Conservation (phyloP, 805 yeast species). For the Candida lessepsii region DNA sequence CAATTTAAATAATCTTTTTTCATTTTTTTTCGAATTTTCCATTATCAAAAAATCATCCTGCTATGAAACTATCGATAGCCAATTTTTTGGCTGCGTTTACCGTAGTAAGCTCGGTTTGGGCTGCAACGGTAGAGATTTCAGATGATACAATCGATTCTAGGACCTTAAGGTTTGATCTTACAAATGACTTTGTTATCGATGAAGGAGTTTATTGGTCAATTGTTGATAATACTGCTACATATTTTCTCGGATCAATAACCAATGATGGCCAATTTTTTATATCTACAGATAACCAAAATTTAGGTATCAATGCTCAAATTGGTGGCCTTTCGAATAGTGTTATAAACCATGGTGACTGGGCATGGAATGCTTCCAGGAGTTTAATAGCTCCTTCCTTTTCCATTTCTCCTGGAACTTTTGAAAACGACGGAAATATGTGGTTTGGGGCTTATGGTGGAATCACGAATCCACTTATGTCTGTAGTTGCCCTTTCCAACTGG, state of each 20-base stretch:
- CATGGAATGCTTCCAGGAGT: slow-evolving; percentile 16
- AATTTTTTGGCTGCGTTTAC: too few species aligned
- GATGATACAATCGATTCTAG: slow-evolving; percentile 19
- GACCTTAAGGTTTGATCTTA: slow-evolving; percentile 15
- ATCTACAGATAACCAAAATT: slow-evolving; percentile 1
- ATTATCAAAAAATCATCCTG: too few species aligned
- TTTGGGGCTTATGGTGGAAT: slow-evolving; percentile 14
- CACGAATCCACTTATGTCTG: slow-evolving; percentile 14
- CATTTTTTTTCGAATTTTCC: not conserved
- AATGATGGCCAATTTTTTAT: slow-evolving; percentile 17
- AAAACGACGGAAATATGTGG: slow-evolving; percentile 18
- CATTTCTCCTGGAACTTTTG: slow-evolving; percentile 12
- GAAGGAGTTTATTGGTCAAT: slow-evolving; percentile 27
- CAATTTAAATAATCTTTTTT: too few species aligned
- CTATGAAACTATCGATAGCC: too few species aligned
- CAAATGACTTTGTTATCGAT: slow-evolving; percentile 18
- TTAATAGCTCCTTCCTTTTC: slow-evolving; percentile 15
- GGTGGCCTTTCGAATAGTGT: slow-evolving; percentile 9
- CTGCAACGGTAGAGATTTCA: not conserved
- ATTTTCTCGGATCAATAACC: slow-evolving; percentile 15
- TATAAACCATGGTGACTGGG: slow-evolving; percentile 20
- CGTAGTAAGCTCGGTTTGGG: not conserved
- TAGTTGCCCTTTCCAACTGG: slow-evolving; percentile 13
- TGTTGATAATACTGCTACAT: slow-evolving; percentile 18
- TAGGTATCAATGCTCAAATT: slow-evolving; percentile 11